These are phyloP conservation scores for Cercospora sp. DNA, from an alignment of 2,329 filamentous ascomycete species.

Conservation along the genomic window DNA sequence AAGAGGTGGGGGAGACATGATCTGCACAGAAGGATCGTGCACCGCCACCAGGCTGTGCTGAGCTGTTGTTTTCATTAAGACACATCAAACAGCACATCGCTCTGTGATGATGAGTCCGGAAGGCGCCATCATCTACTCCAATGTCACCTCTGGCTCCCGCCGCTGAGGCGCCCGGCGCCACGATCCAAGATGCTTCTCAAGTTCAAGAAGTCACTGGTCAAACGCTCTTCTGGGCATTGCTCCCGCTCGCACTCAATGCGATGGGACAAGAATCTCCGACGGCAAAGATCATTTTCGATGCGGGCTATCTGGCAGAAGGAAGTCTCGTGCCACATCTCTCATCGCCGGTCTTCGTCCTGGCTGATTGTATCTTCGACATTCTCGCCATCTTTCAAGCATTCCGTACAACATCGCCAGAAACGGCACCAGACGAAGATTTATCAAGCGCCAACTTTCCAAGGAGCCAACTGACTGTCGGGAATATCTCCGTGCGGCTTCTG, in stretches of 20 bases:
- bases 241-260: constrained; percentile 4
- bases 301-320: not conserved
- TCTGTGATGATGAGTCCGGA: not conserved
- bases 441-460: not conserved
- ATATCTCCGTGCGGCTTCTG: not conserved
- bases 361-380: constrained; percentile 1
- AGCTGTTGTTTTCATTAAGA: not conserved
- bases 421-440: not conserved
- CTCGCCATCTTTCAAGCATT: not conserved
- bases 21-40: not conserved
- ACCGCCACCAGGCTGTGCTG: constrained; percentile 1
- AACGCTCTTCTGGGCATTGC: not conserved
- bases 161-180: not conserved
- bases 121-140: too few relatives aligned
- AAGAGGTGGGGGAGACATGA: not conserved
- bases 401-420: not conserved
- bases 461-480: not conserved
- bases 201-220: constrained; percentile 6
- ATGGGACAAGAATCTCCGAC: constrained; percentile 2
- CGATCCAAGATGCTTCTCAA: not conserved
- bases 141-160: not conserved
- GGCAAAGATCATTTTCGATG: not conserved
- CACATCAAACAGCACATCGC: not conserved
- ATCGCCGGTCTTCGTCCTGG: not conserved
- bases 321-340: constrained; percentile 1